phyloP scores from a whole-genome alignment of 805 yeast genomes.

The Nakazawaea sp. region DNA sequence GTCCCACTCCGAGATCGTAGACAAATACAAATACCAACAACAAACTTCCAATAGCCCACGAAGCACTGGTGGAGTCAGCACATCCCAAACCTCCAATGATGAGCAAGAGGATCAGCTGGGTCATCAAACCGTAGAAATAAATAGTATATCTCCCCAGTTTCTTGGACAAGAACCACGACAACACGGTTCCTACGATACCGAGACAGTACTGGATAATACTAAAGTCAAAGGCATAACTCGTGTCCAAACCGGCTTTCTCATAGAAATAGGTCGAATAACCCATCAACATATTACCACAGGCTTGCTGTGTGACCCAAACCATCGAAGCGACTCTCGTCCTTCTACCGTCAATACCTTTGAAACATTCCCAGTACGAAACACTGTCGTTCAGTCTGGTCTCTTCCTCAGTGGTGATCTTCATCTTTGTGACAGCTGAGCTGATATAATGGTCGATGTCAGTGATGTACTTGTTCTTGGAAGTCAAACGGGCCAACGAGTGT shows the following conservation, averaged over 20 bases:
- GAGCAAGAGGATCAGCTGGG: conserved; percentile 25
- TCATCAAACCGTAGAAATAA: conserved; percentile 30
- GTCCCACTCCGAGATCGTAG: conserved; percentile 38
- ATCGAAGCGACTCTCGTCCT: conserved; percentile 43
- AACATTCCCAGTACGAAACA: conserved; percentile 30
- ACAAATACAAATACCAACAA: conserved; percentile 37
- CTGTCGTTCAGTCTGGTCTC: conserved; percentile 12
- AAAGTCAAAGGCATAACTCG: conserved; percentile 36
- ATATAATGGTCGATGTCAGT: not conserved
- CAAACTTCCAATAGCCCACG: conserved; percentile 42
- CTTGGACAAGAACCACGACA: conserved; percentile 35
- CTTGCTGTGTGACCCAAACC: conserved; percentile 39
- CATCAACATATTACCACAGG: conserved; percentile 39
- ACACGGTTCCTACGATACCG: conserved; percentile 37
- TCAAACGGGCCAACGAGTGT: conserved; percentile 27
- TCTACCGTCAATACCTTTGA: conserved; percentile 38
- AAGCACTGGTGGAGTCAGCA: conserved; percentile 12
- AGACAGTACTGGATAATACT: conserved; percentile 37
- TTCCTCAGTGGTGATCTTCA: conserved; percentile 35
- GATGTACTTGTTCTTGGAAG: not conserved
- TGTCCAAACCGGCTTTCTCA: conserved; percentile 39
- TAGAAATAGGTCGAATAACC: conserved; percentile 46
- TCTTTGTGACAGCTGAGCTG: conserved; percentile 34
- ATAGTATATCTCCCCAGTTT: conserved; percentile 33
- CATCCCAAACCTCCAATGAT: conserved; percentile 36